Percentiles rank a stretch among this genome's conserved stretches.
These are phyloP conservation scores for Venturia pyrina DNA, from an alignment of 2,329 filamentous ascomycete species.

Conservation along the genomic window DNA sequence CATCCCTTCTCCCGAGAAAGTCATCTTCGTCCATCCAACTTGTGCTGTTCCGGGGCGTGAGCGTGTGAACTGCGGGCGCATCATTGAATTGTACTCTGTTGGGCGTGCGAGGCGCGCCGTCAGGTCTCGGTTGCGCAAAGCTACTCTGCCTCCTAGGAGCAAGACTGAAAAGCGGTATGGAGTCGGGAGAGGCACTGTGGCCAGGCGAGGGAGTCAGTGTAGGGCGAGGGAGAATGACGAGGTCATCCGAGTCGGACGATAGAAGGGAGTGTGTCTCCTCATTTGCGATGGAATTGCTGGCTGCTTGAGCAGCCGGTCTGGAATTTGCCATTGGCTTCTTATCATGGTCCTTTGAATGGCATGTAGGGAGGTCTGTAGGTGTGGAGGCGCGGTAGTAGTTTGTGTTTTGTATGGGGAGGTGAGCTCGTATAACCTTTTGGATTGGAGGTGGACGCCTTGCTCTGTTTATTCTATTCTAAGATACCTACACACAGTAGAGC, in stretches of 20 bases:
- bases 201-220: background rate
- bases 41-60: constrained; percentile 3
- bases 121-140: constrained; percentile 35
- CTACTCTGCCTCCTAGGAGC: constrained; percentile 29
- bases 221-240: background rate
- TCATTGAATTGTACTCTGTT: constrained; percentile 69
- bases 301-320: background rate
- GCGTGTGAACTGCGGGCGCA: constrained; percentile 3
- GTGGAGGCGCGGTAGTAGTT: background rate
- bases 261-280: constrained; percentile 13
- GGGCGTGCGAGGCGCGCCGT: constrained; percentile 51
- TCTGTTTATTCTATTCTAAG: too few relatives aligned
- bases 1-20: background rate
- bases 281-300: background rate
- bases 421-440: background rate
- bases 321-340: constrained; percentile 1
- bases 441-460: background rate
- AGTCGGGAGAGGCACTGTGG: background rate
- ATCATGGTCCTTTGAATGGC: background rate
- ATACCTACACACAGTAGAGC: too few relatives aligned
- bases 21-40: constrained; percentile 1
- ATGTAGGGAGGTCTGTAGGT: background rate
- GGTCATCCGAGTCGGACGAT: constrained; percentile 5
- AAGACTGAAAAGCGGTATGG: background rate
- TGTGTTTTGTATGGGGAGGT: background rate